Evolutionary conservation across 495 filamentous ascomycete genomes (phyloP).

Genomic region (Aspergillus sclerotiicarbonarius): DNA sequence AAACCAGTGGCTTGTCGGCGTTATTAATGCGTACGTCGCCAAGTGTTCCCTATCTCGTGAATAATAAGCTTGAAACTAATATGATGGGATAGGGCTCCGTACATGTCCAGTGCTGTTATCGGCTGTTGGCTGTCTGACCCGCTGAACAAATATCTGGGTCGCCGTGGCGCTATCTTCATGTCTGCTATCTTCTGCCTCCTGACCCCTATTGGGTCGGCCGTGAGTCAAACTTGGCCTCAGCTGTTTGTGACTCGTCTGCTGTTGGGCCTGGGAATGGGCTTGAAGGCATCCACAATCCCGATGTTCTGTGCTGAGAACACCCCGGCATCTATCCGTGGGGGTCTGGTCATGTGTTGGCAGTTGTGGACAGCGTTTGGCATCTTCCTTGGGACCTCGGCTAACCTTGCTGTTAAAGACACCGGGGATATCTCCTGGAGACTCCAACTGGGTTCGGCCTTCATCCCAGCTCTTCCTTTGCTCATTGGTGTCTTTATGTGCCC

Average conservation of each 20-base stretch:
- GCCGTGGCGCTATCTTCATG: conserved; percentile 60
- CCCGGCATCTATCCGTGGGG: conserved; percentile 71
- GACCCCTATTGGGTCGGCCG: conserved; percentile 54
- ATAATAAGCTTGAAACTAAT: conserved; percentile 18
- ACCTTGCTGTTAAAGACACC: conserved; percentile 60
- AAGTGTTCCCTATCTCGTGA: neutral
- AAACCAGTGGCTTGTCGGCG: conserved; percentile 61
- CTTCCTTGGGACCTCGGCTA: conserved; percentile 67
- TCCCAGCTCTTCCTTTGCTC: conserved; percentile 66
- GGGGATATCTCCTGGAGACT: conserved; percentile 68
- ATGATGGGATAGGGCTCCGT: conserved; percentile 27
- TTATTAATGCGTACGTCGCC: conserved; percentile 57
- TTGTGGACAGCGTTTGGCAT: conserved; percentile 79
- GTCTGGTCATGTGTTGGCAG: conserved; percentile 83
- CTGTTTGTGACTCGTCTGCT: conserved; percentile 57
- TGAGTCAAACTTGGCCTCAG: conserved; percentile 57
- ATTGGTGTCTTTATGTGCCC: conserved; percentile 63
- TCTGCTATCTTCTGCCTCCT: conserved; percentile 60
- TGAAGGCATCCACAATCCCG: conserved; percentile 58
- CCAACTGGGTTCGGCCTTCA: conserved; percentile 75
- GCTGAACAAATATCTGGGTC: conserved; percentile 52
- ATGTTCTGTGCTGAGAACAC: conserved; percentile 76
- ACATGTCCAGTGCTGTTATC: conserved; percentile 37
- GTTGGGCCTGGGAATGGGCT: conserved; percentile 68
- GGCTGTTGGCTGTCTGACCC: conserved; percentile 66